Evolutionary conservation across 345 rosid species (phyloP).

Genomic region (Salix suchowensis): DNA sequence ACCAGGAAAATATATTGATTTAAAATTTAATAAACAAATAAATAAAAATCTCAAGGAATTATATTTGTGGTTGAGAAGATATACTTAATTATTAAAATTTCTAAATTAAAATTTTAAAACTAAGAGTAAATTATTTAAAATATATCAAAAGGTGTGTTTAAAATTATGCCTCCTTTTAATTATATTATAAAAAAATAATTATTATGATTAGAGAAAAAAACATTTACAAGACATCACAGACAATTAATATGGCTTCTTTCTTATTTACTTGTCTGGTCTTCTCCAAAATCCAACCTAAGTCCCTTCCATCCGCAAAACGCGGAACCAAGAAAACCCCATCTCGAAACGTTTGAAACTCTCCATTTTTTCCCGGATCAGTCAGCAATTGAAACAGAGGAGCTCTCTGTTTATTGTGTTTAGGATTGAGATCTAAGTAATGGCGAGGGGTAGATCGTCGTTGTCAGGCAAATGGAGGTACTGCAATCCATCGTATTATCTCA

Average conservation of each 20-base stretch:
- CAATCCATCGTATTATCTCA: constrained; percentile 67
- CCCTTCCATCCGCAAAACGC: not conserved
- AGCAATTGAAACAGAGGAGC: not conserved
- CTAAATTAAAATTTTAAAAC: no score
- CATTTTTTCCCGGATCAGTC: not conserved
- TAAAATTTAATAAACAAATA: no score
- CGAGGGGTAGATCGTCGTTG: constrained; percentile 45
- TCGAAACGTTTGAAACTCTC: not conserved
- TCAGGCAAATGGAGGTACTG: constrained; percentile 49
- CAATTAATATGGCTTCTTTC: not conserved
- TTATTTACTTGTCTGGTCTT: not conserved
- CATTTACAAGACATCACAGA: no score
- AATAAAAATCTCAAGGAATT: no score
- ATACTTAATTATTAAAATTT: no score
- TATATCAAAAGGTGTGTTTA: no score
- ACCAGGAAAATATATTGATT: no score
- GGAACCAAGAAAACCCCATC: not conserved
- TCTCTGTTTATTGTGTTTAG: not conserved
- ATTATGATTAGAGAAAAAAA: no score
- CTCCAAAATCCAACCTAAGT: not conserved
- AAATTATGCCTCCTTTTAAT: no score
- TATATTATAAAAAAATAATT: no score
- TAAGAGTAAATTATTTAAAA: no score
- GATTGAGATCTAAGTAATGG: constrained; percentile 22
- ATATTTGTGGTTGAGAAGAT: no score